Percentiles rank a stretch among this genome's conserved stretches.
phyloP scores from a whole-genome alignment of 1,284 basidiomycete genomes.

The Cryptococcus deneoformans region DNA sequence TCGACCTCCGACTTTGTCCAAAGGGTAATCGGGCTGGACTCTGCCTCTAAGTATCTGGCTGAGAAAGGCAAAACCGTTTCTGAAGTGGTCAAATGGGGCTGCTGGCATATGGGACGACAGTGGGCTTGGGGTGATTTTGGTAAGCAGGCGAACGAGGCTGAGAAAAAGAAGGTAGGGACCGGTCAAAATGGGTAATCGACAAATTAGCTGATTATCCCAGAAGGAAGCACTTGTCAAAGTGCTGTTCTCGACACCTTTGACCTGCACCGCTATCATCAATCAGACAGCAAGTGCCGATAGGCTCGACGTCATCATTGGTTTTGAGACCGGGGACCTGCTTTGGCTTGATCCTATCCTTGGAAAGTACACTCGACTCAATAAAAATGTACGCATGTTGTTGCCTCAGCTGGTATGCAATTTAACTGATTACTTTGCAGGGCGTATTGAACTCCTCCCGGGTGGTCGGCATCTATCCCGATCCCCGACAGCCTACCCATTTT shows the following conservation, averaged over 20 bases:
- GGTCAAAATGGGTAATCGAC: too few relatives aligned
- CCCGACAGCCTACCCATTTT: constrained; percentile 76
- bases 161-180: not conserved
- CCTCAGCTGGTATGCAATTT: too few relatives aligned
- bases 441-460: constrained; percentile 75
- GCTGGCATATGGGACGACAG: constrained; percentile 76
- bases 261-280: constrained; percentile 82
- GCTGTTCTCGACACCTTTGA: constrained; percentile 55
- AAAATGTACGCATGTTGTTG: constrained; percentile 59
- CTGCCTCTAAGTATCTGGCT: constrained; percentile 58
- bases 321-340: constrained; percentile 85
- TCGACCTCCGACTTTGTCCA: constrained; percentile 82
- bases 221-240: too few relatives aligned
- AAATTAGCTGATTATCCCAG: too few relatives aligned
- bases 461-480: constrained; percentile 85
- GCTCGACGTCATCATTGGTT: constrained; percentile 89
- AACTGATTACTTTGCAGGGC: constrained; percentile 55
- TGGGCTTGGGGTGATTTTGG: constrained; percentile 80
- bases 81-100: constrained; percentile 70
- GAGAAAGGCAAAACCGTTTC: constrained; percentile 69
- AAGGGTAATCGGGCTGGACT: constrained; percentile 70
- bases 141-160: constrained; percentile 67
- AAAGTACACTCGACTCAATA: constrained; percentile 87
- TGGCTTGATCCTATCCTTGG: constrained; percentile 72
- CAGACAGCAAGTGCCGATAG: constrained; percentile 61